Conservation (phyloP, 2,329 filamentous ascomycete species). For the Metarhizium anisopliae region DNA sequence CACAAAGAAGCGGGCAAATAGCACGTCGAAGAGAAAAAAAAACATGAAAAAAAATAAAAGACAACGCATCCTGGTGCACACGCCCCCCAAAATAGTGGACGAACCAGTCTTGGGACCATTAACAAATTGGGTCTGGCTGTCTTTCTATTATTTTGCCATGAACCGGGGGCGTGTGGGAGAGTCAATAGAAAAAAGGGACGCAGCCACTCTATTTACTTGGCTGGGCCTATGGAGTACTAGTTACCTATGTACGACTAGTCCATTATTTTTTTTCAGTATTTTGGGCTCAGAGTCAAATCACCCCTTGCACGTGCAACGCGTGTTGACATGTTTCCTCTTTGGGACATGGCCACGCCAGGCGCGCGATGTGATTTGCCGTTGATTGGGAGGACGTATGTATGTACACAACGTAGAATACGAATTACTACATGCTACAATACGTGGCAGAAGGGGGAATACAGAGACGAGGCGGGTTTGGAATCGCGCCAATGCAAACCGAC, state of each 20-base stretch:
- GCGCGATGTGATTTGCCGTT: conserved; percentile 23
- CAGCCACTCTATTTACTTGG: too few relatives aligned
- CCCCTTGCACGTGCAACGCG: conserved; percentile 19
- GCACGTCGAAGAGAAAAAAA: background rate
- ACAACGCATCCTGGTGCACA: background rate
- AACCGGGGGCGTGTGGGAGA: too few relatives aligned
- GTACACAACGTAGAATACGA: background rate
- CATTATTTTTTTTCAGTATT: too few relatives aligned
- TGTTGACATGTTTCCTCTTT: conserved; percentile 27
- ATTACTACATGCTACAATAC: too few relatives aligned
- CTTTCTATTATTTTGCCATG: too few relatives aligned
- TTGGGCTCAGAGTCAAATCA: background rate
- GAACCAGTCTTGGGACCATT: background rate
- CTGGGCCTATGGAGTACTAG: too few relatives aligned
- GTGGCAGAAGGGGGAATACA: too few relatives aligned
- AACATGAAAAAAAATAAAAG: background rate
- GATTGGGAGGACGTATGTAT: background rate
- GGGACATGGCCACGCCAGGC: conserved; percentile 16
- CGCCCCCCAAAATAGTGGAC: background rate
- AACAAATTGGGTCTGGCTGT: too few relatives aligned
- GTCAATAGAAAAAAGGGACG: too few relatives aligned
- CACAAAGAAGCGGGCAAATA: conserved; percentile 1
- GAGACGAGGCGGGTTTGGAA: too few relatives aligned
- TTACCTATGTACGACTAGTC: too few relatives aligned
- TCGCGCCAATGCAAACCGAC: too few relatives aligned